Evolutionary conservation across 2,329 filamentous ascomycete genomes (phyloP), one percentile per base, ranked within the genome.

Genomic region (Pseudogymnoascus sp.): DNA sequence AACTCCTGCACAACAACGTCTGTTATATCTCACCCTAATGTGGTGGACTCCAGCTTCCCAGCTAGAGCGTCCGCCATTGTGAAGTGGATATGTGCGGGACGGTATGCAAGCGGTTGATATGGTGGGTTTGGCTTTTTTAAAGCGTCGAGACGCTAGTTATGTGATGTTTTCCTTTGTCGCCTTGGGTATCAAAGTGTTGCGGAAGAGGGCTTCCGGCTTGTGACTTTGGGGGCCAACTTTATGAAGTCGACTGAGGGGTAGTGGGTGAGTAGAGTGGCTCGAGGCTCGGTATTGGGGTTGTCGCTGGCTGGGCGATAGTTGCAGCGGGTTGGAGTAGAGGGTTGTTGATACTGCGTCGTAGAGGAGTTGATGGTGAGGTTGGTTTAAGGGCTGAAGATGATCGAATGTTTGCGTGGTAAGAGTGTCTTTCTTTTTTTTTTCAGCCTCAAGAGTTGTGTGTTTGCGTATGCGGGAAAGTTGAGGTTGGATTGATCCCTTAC

Each of bases 21-120:
- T 67, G 68, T 63, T 69, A 71, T 70, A 59, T 61, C 66, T 63
- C 72, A 78, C 72, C 73, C 77, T 65, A 81, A 70, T 63, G 78
- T 77, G 33, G 79, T 80, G 59, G 77, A 74, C 65, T 79, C 79
- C 68, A 85, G 75, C 73, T 84, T 77, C 67, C 79, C 80, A 68
- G 79, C 77, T 66, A 78, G 71, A 64, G 67, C 68, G 65, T 77
- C 76, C 63, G 76, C 71, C 76, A 79, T 78, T 71, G 65, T 68
- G 58, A 58, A 58, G 58, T 58, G 58, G 26, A 60, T 48, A 33
- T 52, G 45, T 52, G 45, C 23, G 30, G 45, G 45, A 18, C n/a
- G n/a, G n/a, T 52, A 19, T 18, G 26, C 26, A 33, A 52, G 10
- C 26, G 23, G 18, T 30, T 52, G 45, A 33, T 52, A 33, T 52